Base-by-base conservation (phyloP, 805 yeast genomes). In the Phaffomyces thermotolerans region DNA sequence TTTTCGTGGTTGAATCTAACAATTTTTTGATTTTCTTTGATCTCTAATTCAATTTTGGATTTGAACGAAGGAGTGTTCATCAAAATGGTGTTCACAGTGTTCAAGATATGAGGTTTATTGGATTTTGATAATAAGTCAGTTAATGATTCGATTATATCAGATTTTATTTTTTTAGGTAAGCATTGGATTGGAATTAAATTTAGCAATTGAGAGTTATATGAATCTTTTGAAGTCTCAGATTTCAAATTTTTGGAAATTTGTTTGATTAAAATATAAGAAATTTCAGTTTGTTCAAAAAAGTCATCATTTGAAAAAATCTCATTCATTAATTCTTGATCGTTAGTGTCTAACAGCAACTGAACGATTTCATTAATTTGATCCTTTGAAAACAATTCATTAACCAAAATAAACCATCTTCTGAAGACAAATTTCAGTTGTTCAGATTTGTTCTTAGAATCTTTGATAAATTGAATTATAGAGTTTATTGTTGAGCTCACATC, bases 401-500 rank as follows among this genome's bases (percentile, higher is more conserved):
- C 43, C 1, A 81, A 46, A 1, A 80, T 72, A 34, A 71, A 53
- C 88, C 88, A 83, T 52, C 86, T 73, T 9, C 53, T 49, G 41
- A 79, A 68, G 0, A 69, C 42, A 13, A 54, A 43, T 31, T 45
- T 25, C 8, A 65, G 43, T 41, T 39, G 47, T 15, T 47, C 39
- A 17, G 9, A 23, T 9, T 27, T 12, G 10, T 27, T 13, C 13
- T 15, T 12, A 4, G 36, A 8, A 8, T 8, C 14, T 13, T 35
- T 25, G 13, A 63, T 52, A 43, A 49, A 61, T 6, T 46, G 40
- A n/a, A 67, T 39, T 40, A 68, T 66, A 2, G 46, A 41, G 1
- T 40, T 32, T 4, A 49, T 31, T 10, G 66, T 34, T 4, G 36
- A 31, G 0, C 46, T 20, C 2, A 62, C 22, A 12, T 63, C 62